Evolutionary conservation across 495 filamentous ascomycete species (phyloP), one percentile per base, ranked within the genome.

Genomic region (Bryoglossum gracile): DNA sequence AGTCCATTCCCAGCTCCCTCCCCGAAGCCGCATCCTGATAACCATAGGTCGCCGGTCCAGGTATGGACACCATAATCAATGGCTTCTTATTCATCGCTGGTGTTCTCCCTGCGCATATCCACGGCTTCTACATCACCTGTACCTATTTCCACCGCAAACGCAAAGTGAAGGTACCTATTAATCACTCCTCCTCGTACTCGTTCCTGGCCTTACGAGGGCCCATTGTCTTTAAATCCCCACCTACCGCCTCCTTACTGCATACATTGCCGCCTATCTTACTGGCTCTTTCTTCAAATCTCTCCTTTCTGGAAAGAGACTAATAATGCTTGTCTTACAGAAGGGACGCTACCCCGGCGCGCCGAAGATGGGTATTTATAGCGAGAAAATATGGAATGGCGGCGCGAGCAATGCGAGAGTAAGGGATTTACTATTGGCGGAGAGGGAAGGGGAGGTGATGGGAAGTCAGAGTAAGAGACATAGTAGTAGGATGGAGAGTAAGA

Each of bases 51-150:
- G 49, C 49, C 24, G 66, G 65, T 8, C 50, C 56, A 10, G 54
- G 57, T 11, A 57, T 40, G 43, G 66, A 69, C 46, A 55, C 44
- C 33, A 44, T 65, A 11, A 41, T 71, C 18, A 67, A 65, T 51
- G 61, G 62, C 51, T 23, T 62, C 51, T 51, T 71, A 41, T 66
- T 69, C 56, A 43, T 71, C 32, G 53, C 55, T 14, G 66, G 63
- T 33, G 64, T 69, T 10, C 58, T 68, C 22, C 67, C 67, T 3
- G 60, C 59, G 5, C 65, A 69, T 39, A 53, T 67, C 32, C 66
- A 71, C 44, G 66, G 56, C 16, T 71, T 71, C 60, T 68, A 68
- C 55, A 59, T 69, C 13, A 55, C 48, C 24, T 62, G 56, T 49
- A 67, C 62, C 1, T 71, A 66, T 49, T 67, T 64, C 54, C 58